phyloP scores from a whole-genome alignment of 148 eudicot genomes.

The Silene uniflora region DNA sequence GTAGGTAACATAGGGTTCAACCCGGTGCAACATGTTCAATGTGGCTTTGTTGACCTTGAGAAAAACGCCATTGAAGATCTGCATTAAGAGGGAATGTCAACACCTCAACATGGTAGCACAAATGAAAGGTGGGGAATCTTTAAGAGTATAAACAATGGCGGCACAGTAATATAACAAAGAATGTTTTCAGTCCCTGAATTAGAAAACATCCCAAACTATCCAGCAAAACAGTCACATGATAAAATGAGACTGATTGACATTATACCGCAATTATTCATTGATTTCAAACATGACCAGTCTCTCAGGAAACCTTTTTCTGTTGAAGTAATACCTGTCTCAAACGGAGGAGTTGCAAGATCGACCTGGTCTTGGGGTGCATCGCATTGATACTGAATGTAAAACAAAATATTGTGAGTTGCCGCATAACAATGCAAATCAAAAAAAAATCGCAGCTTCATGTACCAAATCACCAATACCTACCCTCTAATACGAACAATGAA shows the following conservation, averaged over 20 bases:
- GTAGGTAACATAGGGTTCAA: slow-evolving; percentile 81
- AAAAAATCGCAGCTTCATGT: background rate
- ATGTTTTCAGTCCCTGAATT: background rate
- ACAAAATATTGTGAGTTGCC: background rate
- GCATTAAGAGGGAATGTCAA: slow-evolving; percentile 2
- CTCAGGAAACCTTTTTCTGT: background rate
- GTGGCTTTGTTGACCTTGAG: slow-evolving; percentile 81
- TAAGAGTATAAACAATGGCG: background rate
- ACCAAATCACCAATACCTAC: slow-evolving; percentile 23
- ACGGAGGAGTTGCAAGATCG: slow-evolving; percentile 73
- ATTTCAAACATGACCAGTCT: background rate
- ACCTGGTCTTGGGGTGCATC: slow-evolving; percentile 69
- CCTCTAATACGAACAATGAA: slow-evolving; percentile 65
- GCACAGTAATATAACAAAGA: too few species aligned
- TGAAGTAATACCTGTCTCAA: slow-evolving; percentile 55
- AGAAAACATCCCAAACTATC: background rate
- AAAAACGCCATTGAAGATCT: slow-evolving; percentile 90
- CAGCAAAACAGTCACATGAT: background rate
- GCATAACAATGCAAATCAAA: background rate
- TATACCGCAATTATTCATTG: too few species aligned
- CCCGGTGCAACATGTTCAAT: slow-evolving; percentile 79
- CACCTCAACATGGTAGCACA: background rate
- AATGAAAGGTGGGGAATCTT: background rate
- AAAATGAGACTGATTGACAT: background rate
- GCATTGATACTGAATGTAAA: slow-evolving; percentile 66